Base-by-base conservation (phyloP, 768 basidiomycete species). In the Coprinopsis strossmayeri region DNA sequence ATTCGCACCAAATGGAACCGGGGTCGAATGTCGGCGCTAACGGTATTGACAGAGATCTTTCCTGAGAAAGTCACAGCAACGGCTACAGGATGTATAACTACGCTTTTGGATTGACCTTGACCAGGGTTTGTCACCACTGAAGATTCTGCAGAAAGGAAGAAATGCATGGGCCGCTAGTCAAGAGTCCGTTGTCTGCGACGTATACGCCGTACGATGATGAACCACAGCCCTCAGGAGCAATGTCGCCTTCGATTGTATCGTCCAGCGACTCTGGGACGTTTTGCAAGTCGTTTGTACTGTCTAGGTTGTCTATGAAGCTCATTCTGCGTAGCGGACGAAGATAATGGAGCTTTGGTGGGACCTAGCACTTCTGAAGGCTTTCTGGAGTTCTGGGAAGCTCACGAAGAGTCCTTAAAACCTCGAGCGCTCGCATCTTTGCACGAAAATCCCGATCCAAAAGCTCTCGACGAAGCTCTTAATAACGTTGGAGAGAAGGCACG, bases 401-500 rank as follows among this genome's bases (percentile, higher is more conserved):
- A 55, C 23, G 32, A 49, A 23, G 52, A 53, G 21, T 9, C 49
- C 24, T 27, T 55, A 20, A 35, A 27, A 23, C 15, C 35, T 1
- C 25, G 44, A 15, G 48, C 35, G 5, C 37, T 35, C 7, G 49
- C 45, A 21, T 24, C 50, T 5, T 17, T 47, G 2, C 48, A 50
- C 15, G 15, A 49, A 17, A 40, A 23, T 23, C 24, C 25, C 21
- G 49, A 45, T 30, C 25, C 50, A 21, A 61, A 59, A 41, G 44
- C 37, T 7, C 52, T 67, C 5, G 68, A 69, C n/a, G 61, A 64
- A 37, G 51, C 60, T 0, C 30, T 66, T 3, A 64, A 62, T 45
- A 55, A 56, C 3, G 64, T 65, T 26, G 25, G 55, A 1, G 68
- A 69, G 15, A 57, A 58, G n/a, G 59, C 65, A 9, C 43, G 63